phyloP scores from a whole-genome alignment of 495 filamentous ascomycete genomes.

The Talaromyces thailandensis region DNA sequence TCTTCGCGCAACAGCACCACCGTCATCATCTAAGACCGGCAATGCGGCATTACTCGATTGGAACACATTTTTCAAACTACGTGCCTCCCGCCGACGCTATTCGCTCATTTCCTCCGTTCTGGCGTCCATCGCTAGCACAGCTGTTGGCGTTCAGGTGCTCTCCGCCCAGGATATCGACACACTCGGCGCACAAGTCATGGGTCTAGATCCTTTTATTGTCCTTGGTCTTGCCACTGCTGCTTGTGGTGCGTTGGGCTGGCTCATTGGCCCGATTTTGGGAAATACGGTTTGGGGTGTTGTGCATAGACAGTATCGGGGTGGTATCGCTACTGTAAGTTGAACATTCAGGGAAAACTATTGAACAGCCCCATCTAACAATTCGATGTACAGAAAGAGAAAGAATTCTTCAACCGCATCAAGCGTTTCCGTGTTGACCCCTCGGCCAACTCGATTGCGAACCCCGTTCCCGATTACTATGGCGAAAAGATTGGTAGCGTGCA shows the following conservation, averaged over 20 bases:
- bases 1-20: conserved; percentile 24
- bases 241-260: conserved; percentile 72
- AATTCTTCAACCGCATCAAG: conserved; percentile 83
- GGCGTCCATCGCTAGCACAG: conserved; percentile 48
- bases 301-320: conserved; percentile 52
- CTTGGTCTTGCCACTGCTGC: conserved; percentile 67
- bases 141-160: conserved; percentile 54
- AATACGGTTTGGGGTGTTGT: conserved; percentile 62
- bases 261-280: conserved; percentile 73
- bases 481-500: conserved; percentile 93
- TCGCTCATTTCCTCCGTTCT: conserved; percentile 66
- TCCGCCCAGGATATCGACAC: conserved; percentile 56
- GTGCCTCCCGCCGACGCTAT: conserved; percentile 72
- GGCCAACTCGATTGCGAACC: conserved; percentile 56
- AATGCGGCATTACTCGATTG: conserved; percentile 56
- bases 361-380: background rate
- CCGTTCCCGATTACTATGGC: conserved; percentile 63
- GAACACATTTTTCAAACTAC: conserved; percentile 89
- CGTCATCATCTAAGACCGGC: conserved; percentile 15
- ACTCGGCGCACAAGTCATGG: conserved; percentile 56
- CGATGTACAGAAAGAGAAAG: conserved; percentile 67
- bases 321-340: conserved; percentile 56
- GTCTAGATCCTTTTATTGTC: conserved; percentile 79
- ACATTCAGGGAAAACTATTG: too few relatives aligned
- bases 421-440: conserved; percentile 83